Percentiles rank a stretch among this genome's conserved stretches.
phyloP scores from a whole-genome alignment of 768 basidiomycete genomes.

The Lentinula sp. region DNA sequence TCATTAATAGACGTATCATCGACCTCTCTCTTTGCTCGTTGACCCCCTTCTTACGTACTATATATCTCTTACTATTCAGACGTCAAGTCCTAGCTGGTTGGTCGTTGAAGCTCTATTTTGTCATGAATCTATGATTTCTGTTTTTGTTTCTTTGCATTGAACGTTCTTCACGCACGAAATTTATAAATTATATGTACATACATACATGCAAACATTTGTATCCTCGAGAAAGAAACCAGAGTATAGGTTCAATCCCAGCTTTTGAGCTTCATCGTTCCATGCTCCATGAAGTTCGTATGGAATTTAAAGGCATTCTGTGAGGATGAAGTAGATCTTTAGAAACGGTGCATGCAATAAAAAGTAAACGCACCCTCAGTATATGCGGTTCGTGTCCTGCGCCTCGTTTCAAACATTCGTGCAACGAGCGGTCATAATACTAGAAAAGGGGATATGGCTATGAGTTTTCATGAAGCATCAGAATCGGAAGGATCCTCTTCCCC shows the following conservation, averaged over 20 bases:
- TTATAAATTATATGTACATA: not conserved
- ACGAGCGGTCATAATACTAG: constrained; percentile 36
- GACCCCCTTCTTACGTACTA: not conserved
- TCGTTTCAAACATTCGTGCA: constrained; percentile 35
- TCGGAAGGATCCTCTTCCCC: constrained; percentile 6
- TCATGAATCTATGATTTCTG: not conserved
- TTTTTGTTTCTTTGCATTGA: not conserved
- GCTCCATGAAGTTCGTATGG: constrained; percentile 27
- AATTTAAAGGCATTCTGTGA: constrained; percentile 28
- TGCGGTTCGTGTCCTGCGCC: constrained; percentile 44
- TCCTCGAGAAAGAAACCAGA: not conserved
- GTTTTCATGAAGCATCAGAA: not conserved
- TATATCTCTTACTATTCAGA: not conserved
- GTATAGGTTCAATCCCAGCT: constrained; percentile 22
- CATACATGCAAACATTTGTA: not conserved
- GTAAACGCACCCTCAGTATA: constrained; percentile 32
- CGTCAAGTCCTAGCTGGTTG: not conserved
- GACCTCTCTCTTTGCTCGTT: not conserved
- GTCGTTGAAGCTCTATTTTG: not conserved
- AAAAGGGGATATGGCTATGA: not conserved
- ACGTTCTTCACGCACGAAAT: not conserved
- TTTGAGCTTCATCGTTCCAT: constrained; percentile 33
- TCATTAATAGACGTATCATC: not conserved
- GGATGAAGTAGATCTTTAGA: not conserved
- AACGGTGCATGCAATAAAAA: not conserved